Evolutionary conservation across 2,329 filamentous ascomycete genomes (phyloP).

Genomic region (Apiospora sp.): DNA sequence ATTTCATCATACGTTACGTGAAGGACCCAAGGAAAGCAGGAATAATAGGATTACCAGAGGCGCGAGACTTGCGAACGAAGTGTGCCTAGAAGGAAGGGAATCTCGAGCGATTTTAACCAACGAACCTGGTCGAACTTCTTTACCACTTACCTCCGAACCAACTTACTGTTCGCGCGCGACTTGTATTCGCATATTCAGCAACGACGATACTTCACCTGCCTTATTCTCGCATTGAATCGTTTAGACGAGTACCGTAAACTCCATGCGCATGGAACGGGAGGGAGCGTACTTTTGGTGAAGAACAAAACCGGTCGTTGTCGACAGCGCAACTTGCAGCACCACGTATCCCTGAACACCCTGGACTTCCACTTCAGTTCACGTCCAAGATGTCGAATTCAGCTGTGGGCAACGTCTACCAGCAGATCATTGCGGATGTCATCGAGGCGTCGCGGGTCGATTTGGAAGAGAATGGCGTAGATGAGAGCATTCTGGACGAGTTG

Average conservation of each 20-base stretch:
- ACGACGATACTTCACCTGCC: conserved; percentile 22
- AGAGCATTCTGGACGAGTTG: conserved; percentile 85
- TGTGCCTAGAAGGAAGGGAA: neutral
- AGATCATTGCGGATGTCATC: conserved; percentile 85
- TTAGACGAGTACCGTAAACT: neutral
- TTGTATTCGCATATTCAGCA: conserved; percentile 4
- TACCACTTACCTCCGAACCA: neutral
- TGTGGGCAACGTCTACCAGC: conserved; percentile 81
- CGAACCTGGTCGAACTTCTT: neutral
- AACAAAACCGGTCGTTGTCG: neutral
- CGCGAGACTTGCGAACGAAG: neutral
- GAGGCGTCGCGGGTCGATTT: conserved; percentile 93
- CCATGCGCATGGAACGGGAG: conserved; percentile 4
- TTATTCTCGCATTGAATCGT: neutral
- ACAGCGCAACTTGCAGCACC: neutral
- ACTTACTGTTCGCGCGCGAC: neutral
- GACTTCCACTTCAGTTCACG: neutral
- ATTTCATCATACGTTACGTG: neutral
- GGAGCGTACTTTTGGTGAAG: conserved; percentile 2
- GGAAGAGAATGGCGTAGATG: conserved; percentile 93
- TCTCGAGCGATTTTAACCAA: neutral
- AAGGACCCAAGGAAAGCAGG: neutral
- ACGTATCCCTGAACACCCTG: neutral
- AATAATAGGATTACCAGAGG: neutral
- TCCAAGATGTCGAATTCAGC: conserved; percentile 64